phyloP scores from a whole-genome alignment of 1,139 yeast species.

The Suhomyces wounanorum region DNA sequence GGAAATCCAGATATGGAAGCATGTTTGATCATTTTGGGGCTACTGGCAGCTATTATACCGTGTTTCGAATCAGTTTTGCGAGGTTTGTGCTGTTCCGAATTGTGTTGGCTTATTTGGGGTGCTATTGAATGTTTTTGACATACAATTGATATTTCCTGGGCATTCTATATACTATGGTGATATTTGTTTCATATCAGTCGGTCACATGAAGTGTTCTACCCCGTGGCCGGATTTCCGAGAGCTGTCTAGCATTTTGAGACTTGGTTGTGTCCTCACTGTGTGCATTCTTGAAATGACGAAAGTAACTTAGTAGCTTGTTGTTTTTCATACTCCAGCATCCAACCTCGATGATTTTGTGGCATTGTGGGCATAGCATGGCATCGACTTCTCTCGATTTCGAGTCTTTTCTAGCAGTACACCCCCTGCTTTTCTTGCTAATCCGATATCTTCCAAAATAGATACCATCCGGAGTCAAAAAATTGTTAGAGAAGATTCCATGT shows the following conservation, averaged over 20 bases:
- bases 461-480: conserved; percentile 29
- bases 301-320: conserved; percentile 23
- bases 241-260: conserved; percentile 3
- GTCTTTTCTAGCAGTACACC: background rate
- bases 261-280: conserved; percentile 13
- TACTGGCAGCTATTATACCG: no score
- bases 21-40: no score
- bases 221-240: conserved; percentile 12
- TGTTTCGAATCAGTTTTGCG: no score
- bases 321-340: conserved; percentile 23
- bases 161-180: no score
- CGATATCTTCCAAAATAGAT: conserved; percentile 19
- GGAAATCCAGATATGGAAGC: no score
- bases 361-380: conserved; percentile 23
- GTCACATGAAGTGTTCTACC: conserved; percentile 14
- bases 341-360: conserved; percentile 21
- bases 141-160: no score
- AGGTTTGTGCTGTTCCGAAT: no score
- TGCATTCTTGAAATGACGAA: conserved; percentile 22
- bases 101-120: no score
- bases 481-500: conserved; percentile 38
- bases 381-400: conserved; percentile 13
- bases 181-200: conserved; percentile 1
- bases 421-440: conserved; percentile 2
- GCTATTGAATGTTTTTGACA: no score